These are phyloP conservation scores for Rhizophlyctis rosea DNA, from an alignment of 192 early-diverging fungal genomes.

Conservation along the genomic window DNA sequence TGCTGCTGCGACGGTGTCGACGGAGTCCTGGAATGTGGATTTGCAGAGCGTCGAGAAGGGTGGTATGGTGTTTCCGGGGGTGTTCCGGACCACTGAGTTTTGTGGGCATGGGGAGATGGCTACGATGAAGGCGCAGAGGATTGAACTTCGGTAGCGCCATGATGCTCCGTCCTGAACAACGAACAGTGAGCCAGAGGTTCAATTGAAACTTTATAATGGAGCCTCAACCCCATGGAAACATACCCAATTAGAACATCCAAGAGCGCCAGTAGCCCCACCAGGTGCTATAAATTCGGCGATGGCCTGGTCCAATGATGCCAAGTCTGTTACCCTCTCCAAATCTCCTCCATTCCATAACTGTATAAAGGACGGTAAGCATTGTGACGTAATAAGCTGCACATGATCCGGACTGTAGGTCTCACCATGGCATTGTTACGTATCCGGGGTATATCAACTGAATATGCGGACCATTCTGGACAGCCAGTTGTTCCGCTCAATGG, in stretches of 20 bases:
- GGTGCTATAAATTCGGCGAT: neutral
- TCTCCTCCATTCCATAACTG: neutral
- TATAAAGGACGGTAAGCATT: neutral
- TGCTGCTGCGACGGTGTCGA: neutral
- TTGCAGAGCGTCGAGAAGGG: neutral
- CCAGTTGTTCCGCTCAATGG: neutral
- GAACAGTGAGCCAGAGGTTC: too few species aligned
- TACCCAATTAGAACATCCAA: neutral
- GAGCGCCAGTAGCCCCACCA: neutral
- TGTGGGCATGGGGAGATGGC: neutral
- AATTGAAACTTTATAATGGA: too few species aligned
- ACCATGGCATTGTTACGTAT: neutral
- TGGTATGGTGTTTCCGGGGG: neutral
- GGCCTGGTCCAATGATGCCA: neutral
- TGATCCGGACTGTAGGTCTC: neutral
- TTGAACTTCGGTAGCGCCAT: neutral
- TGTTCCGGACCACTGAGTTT: neutral
- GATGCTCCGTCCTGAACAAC: neutral
- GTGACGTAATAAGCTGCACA: neutral
- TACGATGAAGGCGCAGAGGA: neutral
- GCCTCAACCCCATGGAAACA: too few species aligned
- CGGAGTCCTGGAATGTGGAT: neutral
- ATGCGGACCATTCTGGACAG: neutral
- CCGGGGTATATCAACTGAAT: neutral
- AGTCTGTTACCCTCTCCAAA: neutral